Evolutionary conservation across 768 basidiomycete species (phyloP), one percentile per base, ranked within the genome.

Genomic region (Lentinula raphanica): DNA sequence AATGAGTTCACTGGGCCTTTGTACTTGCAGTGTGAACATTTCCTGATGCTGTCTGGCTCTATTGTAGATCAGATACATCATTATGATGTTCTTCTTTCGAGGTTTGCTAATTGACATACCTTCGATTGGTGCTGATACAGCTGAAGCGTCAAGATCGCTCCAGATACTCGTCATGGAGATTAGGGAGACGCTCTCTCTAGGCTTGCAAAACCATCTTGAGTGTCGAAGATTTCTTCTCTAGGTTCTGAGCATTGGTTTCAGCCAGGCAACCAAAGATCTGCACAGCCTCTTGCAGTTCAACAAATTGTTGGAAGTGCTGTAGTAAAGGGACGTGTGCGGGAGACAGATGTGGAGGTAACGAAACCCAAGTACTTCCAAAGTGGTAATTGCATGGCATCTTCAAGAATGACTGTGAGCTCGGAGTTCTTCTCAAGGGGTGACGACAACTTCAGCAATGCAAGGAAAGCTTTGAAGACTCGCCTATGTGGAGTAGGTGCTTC

Each of bases 81-180:
- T n/a, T n/a, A n/a, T n/a, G n/a, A n/a, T n/a, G n/a, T n/a, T n/a
- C n/a, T n/a, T n/a, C n/a, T n/a, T n/a, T n/a, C n/a, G n/a, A n/a
- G n/a, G n/a, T 98, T 99, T 74, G 99, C 97, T 15, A 94, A 90
- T 62, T 89, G 84, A 77, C 98, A 99, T 49, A 99, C 94, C 67
- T 98, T 98, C 71, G 98, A 96, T 56, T 97, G n/a, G n/a, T n/a
- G n/a, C n/a, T n/a, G n/a, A n/a, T n/a, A n/a, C n/a, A n/a, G n/a
- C 77, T 96, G 96, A 99, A 13, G 95, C 94, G 3, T 98, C 93
- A n/a, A 99, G 81, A 71, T 99, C 97, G 61, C 91, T 94, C 97
- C 97, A 99, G 60, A 98, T 90, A 62, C 89, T 93, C 97, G 68
- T 99, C 97, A 69, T 92, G 91, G 44, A 89, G 80, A 71, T 98